Evolutionary conservation across 805 yeast genomes (phyloP).

Genomic region (Metschnikowia kofuensis): DNA sequence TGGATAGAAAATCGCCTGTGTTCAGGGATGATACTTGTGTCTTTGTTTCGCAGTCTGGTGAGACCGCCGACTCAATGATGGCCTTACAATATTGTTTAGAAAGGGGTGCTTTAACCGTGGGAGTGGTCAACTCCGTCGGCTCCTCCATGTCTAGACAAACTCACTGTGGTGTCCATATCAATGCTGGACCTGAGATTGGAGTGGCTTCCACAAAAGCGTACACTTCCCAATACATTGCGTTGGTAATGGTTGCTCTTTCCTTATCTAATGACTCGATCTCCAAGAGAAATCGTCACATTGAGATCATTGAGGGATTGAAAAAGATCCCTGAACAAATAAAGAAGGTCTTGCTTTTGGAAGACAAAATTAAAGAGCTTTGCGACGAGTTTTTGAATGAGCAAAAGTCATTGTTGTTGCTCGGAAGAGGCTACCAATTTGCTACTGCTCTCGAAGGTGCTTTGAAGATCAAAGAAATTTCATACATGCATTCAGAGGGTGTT

Average conservation of each 20-base stretch:
- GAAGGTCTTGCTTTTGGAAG: slow-evolving; percentile 70
- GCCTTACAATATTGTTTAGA: slow-evolving; percentile 95
- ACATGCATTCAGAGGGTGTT: slow-evolving; percentile 99
- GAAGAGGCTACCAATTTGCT: slow-evolving; percentile 97
- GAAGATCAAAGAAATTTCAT: slow-evolving; percentile 96
- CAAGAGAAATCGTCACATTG: slow-evolving; percentile 68
- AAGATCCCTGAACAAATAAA: slow-evolving; percentile 83
- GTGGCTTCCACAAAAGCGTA: slow-evolving; percentile 99
- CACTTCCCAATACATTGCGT: slow-evolving; percentile 95
- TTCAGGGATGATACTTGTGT: slow-evolving; percentile 97
- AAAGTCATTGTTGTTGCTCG: slow-evolving; percentile 84
- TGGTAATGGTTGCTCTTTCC: slow-evolving; percentile 95
- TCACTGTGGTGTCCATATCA: slow-evolving; percentile 98
- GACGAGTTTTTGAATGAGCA: slow-evolving; percentile 68
- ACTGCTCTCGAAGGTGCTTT: slow-evolving; percentile 98
- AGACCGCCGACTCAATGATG: slow-evolving; percentile 95
- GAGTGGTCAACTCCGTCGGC: slow-evolving; percentile 97
- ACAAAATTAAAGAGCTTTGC: slow-evolving; percentile 72
- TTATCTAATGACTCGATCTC: slow-evolving; percentile 89
- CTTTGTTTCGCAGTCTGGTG: slow-evolving; percentile 98
- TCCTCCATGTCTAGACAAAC: slow-evolving; percentile 95
- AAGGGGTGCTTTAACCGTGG: slow-evolving; percentile 95
- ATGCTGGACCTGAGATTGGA: slow-evolving; percentile 99
- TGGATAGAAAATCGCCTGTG: slow-evolving; percentile 94
- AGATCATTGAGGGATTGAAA: slow-evolving; percentile 82